Evolutionary conservation across 495 filamentous ascomycete species (phyloP), one percentile per base, ranked within the genome.

Genomic region (Penicillium pancosmium): DNA sequence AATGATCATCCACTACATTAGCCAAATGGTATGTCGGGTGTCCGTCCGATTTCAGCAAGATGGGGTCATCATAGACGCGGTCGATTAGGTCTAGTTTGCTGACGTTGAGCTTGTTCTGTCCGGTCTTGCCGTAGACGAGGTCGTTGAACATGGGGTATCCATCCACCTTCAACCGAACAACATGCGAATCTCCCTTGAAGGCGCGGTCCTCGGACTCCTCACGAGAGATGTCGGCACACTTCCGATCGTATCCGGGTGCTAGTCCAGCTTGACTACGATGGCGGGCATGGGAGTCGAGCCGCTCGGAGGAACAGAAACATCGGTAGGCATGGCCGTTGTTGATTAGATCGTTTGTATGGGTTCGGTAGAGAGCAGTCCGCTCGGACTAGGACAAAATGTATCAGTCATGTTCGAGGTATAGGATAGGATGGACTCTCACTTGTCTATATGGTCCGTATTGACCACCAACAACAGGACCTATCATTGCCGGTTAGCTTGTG

Each of bases 21-120:
- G 94, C 94, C 53, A 98, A 86, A 70, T 98, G 94, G 67, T 98
- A 98, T 9, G 94, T 98, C 1, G 94, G 94, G 52, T 88, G 86
- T 0, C 92, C 92, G 66, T 98, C 94, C 8, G 86, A 86, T 73
- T 98, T 98, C 27, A 96, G 70, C 46, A 98, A 77, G 61, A 98
- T 87, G 9, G 90, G 92, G 69, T 92, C 90, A 55, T 90, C 88
- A 53, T 82, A 89, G 3, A 82, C 74, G 5, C 73, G 66, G 35
- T 82, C 76, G 52, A 76, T 78, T 12, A 74, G 61, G 60, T 80
- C 66, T 66, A 72, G 59, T 40, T 76, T 78, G 43, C 58, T 66
- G 49, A 71, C 79, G 40, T 74, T 74, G 38, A 68, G 79, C 65
- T 64, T 80, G 69, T 75, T 80, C 48, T 78, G 75, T 41, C 74